Conservation (phyloP, 148 eudicot species). For the Camellia lanceoleosa region DNA sequence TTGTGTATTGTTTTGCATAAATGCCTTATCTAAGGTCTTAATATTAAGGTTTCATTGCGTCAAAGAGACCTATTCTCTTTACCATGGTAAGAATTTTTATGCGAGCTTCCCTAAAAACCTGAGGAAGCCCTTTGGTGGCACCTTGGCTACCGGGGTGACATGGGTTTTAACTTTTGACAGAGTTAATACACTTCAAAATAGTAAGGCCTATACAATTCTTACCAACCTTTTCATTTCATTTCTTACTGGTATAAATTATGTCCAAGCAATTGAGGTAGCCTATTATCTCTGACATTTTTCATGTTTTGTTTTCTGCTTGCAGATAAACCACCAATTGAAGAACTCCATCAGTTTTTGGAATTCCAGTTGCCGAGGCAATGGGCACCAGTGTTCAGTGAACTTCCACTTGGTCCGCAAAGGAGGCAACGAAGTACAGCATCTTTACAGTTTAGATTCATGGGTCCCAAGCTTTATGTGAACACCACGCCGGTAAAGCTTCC, state of each 20-base stretch:
- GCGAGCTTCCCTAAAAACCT: not conserved
- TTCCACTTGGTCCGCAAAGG: constrained; percentile 95
- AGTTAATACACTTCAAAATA: not conserved
- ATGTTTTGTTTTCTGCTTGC: constrained; percentile 22
- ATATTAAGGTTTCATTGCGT: not conserved
- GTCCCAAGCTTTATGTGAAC: constrained; percentile 92
- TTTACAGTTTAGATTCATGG: constrained; percentile 93
- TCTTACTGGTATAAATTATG: not conserved
- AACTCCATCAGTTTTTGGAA: constrained; percentile 95
- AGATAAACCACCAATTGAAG: constrained; percentile 98
- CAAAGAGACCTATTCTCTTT: not conserved
- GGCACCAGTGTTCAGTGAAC: constrained; percentile 98
- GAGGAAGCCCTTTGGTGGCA: not conserved
- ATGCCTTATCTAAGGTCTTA: not conserved
- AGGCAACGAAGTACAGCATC: constrained; percentile 72
- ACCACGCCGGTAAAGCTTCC: constrained; percentile 54
- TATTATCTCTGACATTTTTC: not conserved
- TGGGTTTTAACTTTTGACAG: too few relatives aligned
- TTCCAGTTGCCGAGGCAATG: constrained; percentile 98
- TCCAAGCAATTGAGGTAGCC: too few relatives aligned
- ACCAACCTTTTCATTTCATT: not conserved
- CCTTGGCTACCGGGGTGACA: not conserved
- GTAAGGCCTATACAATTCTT: not conserved
- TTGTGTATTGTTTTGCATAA: constrained; percentile 1
- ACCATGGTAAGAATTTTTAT: not conserved